A percentile compares a stretch with the other conserved stretches of the same genome.
These are phyloP conservation scores for Pichia sp. DNA, from an alignment of 1,139 yeast genomes.

Conservation along the genomic window DNA sequence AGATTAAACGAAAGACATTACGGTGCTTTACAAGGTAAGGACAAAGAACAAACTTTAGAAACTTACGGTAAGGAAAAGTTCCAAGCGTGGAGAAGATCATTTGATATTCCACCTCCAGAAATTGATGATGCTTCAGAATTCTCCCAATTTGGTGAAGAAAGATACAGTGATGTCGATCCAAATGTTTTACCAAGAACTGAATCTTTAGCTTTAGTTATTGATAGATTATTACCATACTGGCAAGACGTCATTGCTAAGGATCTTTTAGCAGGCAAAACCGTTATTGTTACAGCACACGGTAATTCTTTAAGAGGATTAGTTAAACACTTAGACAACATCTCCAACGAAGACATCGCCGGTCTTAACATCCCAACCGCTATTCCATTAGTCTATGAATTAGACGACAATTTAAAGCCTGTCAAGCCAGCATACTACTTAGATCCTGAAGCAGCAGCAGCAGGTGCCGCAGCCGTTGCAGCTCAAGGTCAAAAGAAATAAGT, in stretches of 20 bases:
- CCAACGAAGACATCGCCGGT: constrained; percentile 88
- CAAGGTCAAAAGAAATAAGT: constrained; percentile 69
- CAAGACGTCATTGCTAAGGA: constrained; percentile 87
- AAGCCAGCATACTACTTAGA: constrained; percentile 95
- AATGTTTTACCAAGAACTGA: constrained; percentile 88
- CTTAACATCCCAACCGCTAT: constrained; percentile 98
- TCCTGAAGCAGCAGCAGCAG: constrained; percentile 99
- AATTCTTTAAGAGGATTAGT: constrained; percentile 96
- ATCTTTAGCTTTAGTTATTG: constrained; percentile 90
- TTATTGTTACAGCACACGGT: constrained; percentile 95
- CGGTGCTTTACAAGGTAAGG: constrained; percentile 98
- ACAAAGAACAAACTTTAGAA: constrained; percentile 89
- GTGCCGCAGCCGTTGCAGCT: constrained; percentile 98
- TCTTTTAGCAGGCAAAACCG: constrained; percentile 82
- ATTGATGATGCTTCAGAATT: constrained; percentile 72
- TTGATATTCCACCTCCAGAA: constrained; percentile 92
- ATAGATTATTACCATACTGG: constrained; percentile 97
- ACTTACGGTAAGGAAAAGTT: constrained; percentile 87
- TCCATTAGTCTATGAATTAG: constrained; percentile 96
- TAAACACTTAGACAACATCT: constrained; percentile 91
- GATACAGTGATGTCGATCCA: constrained; percentile 81
- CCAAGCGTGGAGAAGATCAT: constrained; percentile 97
- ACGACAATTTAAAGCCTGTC: constrained; percentile 77
- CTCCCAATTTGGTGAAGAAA: constrained; percentile 80
- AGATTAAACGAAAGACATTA: constrained; percentile 98